Evolutionary conservation across 1,139 yeast genomes (phyloP), one percentile per base, ranked within the genome.

Genomic region (Pichia sp.): DNA sequence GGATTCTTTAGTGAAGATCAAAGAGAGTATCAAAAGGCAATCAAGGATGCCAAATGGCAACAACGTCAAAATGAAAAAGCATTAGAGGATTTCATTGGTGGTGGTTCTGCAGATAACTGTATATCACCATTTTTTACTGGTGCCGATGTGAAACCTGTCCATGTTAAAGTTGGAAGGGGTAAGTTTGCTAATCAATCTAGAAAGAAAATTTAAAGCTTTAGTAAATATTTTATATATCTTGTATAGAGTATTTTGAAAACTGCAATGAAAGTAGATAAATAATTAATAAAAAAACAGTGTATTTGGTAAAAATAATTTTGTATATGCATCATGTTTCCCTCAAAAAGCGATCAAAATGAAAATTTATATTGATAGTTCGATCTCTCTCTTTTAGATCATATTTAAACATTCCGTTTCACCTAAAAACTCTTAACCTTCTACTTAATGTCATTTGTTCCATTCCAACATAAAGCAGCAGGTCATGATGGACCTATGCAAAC

Each of bases 71-170:
- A 87, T 56, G 97, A 89, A 57, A 89, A 89, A 66, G 70, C 84
- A 51, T 69, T 89, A 53, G 81, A 83, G 57, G 89, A 87, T 59
- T 92, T 95, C 85, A 80, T 89, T 45, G 96, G 96, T 28, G 95
- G 95, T 22, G 96, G 95, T 5, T 83, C 95, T 49, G 97, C 95
- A 7, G 97, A 90, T 58, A 83, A 86, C 57, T 82, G 80, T 57
- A 80, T 83, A 46, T 83, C 96, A n/a, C 97, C 98, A 9, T 92
- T 92, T 65, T 84, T 68, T 47, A 63, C 89, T 6, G 62, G 62
- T 31, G 73, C 78, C 37, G 78, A 82, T 43, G 46, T 54, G n/a
- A 74, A 83, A 59, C 75, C 76, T 32, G 75, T 81, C 22, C 82
- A 86, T 27, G 94, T 89, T 27, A 78, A 74, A 48, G 87, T 92